Evolutionary conservation across 2,329 filamentous ascomycete species (phyloP), one percentile per base, ranked within the genome.

Genomic region (Neoscytalidium dimidiatum): DNA sequence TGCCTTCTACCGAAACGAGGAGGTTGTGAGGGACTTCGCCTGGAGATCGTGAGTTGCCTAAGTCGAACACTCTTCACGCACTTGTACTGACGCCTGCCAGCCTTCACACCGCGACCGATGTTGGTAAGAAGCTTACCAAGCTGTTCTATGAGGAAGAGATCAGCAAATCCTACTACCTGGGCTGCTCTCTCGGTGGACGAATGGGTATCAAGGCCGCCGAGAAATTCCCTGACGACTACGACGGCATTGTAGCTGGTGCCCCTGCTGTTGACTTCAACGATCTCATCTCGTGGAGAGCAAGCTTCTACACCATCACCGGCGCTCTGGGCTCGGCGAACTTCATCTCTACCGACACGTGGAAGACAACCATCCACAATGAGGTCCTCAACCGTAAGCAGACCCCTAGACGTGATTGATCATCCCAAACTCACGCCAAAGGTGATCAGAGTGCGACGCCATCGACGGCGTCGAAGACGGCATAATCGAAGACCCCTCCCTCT

Each of bases 401-500:
- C 31, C 19, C 7, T 31, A 23, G 2, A 2, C 3, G 31, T 6
- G 14, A 21, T 23, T 3, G 21, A 19, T 14, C 9, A 3, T 19
- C 7, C 9, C 17, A 19, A 11, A 17, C 51, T 56, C 31, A 56
- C 31, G 2, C 19, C 3, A 17, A 6, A n/a, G n/a, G n/a, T n/a
- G n/a, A 6, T 28, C 38, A 44, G 38, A 85, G 69, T 86, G 84
- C 69, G 83, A 85, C 68, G 68, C 69, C 3, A 73, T 83, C 8
- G 84, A 85, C 68, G 81, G 81, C 21, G 78, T 79, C 17, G 71
- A 73, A 9, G 84, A 85, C 69, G 81, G 81, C 9, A 79, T 84
- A 60, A 72, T 84, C 38, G 81, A 82, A 69, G 79, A 81, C 67
- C 77, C 81, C 3, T 74, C 73, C 14, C 71, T 78, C 21, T 84